A percentile compares a stretch with the other conserved stretches of the same genome.
These are phyloP conservation scores for Yamadazyma paraphyllophila DNA, from an alignment of 805 yeast species.

Conservation along the genomic window DNA sequence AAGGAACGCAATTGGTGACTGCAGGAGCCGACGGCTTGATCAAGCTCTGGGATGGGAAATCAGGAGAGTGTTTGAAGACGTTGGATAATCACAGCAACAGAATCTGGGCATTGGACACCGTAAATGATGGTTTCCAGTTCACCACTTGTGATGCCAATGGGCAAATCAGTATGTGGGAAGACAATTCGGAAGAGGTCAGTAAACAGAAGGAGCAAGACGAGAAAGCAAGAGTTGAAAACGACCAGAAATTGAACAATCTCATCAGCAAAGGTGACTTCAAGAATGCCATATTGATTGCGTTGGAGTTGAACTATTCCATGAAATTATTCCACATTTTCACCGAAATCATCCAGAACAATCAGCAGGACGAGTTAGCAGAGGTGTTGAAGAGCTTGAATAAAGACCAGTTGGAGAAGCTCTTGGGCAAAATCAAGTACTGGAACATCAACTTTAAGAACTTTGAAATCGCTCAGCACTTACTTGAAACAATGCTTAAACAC, in stretches of 20 bases:
- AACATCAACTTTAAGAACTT: conserved; percentile 83
- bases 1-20: conserved; percentile 64
- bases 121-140: conserved; percentile 64
- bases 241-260: conserved; percentile 78
- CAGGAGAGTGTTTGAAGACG: conserved; percentile 77
- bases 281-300: conserved; percentile 81
- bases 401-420: conserved; percentile 57
- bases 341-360: conserved; percentile 52
- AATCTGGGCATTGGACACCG: conserved; percentile 83
- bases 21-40: conserved; percentile 95
- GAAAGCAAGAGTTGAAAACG: conserved; percentile 71
- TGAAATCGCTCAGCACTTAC: conserved; percentile 73
- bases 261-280: conserved; percentile 77
- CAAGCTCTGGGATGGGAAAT: conserved; percentile 79
- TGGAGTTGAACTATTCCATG: conserved; percentile 88
- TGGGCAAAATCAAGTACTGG: conserved; percentile 90
- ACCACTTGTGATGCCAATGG: conserved; percentile 96
- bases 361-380: conserved; percentile 58
- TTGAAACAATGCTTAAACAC: conserved; percentile 59
- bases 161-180: conserved; percentile 83
- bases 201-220: conserved; percentile 50
- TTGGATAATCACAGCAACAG: conserved; percentile 89
- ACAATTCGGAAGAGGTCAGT: conserved; percentile 73
- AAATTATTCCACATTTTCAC: conserved; percentile 75
- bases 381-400: conserved; percentile 56